Percentiles rank a stretch among this genome's conserved stretches.
These are phyloP conservation scores for Verticillium nubilum DNA, from an alignment of 2,329 filamentous ascomycete species.

Conservation along the genomic window DNA sequence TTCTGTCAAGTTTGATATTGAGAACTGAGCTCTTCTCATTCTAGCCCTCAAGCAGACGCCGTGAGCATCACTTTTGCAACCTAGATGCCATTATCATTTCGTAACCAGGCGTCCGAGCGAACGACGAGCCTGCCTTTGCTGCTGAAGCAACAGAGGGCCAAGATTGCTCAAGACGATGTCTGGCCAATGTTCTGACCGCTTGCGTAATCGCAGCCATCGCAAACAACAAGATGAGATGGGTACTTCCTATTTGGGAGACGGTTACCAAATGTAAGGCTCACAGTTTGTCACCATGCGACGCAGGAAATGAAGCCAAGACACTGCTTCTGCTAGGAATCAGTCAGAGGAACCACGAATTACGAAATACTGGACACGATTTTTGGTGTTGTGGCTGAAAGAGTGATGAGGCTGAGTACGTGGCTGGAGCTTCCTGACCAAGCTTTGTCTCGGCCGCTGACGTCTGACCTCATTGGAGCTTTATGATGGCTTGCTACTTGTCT, in stretches of 20 bases:
- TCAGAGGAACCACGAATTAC: background rate
- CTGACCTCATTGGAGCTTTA: background rate
- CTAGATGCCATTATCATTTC: too few relatives aligned
- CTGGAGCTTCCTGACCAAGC: background rate
- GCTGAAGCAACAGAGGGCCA: too few relatives aligned
- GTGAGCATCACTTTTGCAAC: too few relatives aligned
- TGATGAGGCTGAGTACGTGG: background rate
- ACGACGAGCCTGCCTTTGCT: too few relatives aligned
- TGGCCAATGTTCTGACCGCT: background rate
- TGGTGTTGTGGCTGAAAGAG: background rate
- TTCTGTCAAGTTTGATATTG: too few relatives aligned
- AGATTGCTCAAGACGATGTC: too few relatives aligned
- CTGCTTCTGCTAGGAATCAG: background rate
- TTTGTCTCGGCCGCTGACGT: background rate
- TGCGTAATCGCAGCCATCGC: background rate
- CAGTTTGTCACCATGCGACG: background rate
- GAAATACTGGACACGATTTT: background rate
- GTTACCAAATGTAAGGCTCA: background rate
- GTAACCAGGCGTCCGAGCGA: too few relatives aligned
- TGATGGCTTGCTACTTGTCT: background rate
- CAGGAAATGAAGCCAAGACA: background rate
- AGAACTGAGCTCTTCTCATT: too few relatives aligned
- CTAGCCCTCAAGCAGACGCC: too few relatives aligned
- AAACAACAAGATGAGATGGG: background rate
- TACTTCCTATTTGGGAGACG: background rate